Evolutionary conservation across 129 eudicot species (phyloP).

Genomic region (Helichrysum umbraculigerum): DNA sequence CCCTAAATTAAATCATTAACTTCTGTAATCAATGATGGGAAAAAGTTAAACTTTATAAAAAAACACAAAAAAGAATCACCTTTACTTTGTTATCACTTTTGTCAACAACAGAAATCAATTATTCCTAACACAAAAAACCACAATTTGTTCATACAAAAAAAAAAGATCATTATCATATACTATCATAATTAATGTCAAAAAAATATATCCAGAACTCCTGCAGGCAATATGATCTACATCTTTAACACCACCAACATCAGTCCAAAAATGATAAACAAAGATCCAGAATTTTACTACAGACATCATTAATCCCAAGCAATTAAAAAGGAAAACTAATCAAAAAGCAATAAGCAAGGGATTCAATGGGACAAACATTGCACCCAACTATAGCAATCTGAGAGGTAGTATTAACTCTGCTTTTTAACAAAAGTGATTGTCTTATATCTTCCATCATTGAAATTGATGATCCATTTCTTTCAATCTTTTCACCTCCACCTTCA

Average conservation of each 20-base stretch:
- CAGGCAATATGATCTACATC: too few species aligned
- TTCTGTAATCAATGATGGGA: too few species aligned
- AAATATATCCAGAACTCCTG: neutral
- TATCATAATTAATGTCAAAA: neutral
- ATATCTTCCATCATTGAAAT: conserved; percentile 26
- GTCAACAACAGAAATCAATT: conserved; percentile 7
- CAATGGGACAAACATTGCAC: conserved; percentile 82
- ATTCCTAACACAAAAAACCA: conserved; percentile 1
- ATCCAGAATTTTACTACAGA: too few species aligned
- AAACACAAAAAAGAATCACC: too few species aligned
- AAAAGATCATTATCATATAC: neutral
- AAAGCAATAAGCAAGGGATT: conserved; percentile 51
- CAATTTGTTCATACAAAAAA: neutral
- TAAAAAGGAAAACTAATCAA: neutral
- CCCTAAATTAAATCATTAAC: too few species aligned
- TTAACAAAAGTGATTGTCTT: conserved; percentile 56
- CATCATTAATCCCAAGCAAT: neutral
- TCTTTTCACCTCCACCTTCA: conserved; percentile 26
- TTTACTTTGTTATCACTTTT: conserved; percentile 16
- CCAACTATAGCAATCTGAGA: conserved; percentile 99
- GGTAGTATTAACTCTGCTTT: conserved; percentile 65
- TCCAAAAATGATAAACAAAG: too few species aligned
- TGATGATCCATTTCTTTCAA: conserved; percentile 47
- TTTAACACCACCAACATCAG: too few species aligned
- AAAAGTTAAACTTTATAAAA: too few species aligned